Evolutionary conservation across 129 eudicot species (phyloP).

Genomic region (Escallonia rubra): DNA sequence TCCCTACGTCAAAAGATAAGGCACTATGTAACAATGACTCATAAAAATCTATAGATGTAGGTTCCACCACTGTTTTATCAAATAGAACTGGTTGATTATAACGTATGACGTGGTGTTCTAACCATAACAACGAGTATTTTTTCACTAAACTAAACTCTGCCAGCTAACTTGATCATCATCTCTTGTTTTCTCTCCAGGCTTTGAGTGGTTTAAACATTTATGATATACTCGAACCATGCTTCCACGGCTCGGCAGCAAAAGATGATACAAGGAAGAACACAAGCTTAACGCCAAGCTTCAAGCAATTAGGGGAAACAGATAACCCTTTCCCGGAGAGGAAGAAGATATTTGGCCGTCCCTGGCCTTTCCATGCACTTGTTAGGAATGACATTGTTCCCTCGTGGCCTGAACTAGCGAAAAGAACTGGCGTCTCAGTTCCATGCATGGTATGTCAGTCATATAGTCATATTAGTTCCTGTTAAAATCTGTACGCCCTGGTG

Average conservation of each 20-base stretch:
- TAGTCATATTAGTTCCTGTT: too few relatives aligned
- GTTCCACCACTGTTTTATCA: too few relatives aligned
- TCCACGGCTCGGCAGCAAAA: slow-evolving; percentile 14
- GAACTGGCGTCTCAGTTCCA: slow-evolving; percentile 19
- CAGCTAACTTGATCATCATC: too few relatives aligned
- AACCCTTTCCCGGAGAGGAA: slow-evolving; percentile 38
- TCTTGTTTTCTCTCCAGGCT: slow-evolving; percentile 8
- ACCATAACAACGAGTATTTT: too few relatives aligned
- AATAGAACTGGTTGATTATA: too few relatives aligned
- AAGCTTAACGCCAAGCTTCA: slow-evolving; percentile 38
- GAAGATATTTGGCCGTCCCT: slow-evolving; percentile 49
- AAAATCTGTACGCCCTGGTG: too few relatives aligned
- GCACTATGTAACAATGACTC: too few relatives aligned
- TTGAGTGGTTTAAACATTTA: slow-evolving; percentile 27
- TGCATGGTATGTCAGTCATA: slow-evolving; percentile 26
- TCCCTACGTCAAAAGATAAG: too few relatives aligned
- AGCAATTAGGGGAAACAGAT: slow-evolving; percentile 29
- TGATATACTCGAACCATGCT: slow-evolving; percentile 56
- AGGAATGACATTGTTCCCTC: slow-evolving; percentile 35
- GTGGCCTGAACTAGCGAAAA: slow-evolving; percentile 32
- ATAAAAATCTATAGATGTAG: too few relatives aligned
- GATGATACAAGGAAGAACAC: slow-evolving; percentile 2
- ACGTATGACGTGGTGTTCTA: too few relatives aligned
- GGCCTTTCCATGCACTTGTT: slow-evolving; percentile 43
- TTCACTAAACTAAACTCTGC: too few relatives aligned